These are phyloP conservation scores for Leccinellum rugosiceps DNA, from an alignment of 768 basidiomycete species.

Conservation along the genomic window DNA sequence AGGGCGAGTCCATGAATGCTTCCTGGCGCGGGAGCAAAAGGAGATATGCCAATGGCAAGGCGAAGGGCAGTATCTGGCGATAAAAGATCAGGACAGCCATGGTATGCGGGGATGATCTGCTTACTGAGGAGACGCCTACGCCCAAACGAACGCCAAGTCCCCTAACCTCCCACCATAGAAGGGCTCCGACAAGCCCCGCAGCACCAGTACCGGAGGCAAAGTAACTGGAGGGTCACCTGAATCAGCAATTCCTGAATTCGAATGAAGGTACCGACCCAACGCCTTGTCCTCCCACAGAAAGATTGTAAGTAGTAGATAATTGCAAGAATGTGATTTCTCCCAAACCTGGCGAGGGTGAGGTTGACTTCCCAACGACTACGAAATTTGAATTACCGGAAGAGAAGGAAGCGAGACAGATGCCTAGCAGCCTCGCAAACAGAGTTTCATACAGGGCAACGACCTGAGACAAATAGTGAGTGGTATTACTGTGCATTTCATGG, in stretches of 20 bases:
- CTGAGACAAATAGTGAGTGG: conserved; percentile 36
- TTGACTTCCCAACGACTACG: neutral
- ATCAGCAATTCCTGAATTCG: neutral
- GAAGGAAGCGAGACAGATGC: conserved; percentile 81
- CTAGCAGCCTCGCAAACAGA: conserved; percentile 68
- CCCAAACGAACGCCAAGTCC: conserved; percentile 80
- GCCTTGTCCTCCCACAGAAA: conserved; percentile 70
- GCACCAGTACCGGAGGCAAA: conserved; percentile 95
- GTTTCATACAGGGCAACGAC: conserved; percentile 71
- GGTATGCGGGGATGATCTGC: conserved; percentile 21
- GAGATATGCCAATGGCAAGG: conserved; percentile 75
- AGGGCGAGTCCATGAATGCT: conserved; percentile 44
- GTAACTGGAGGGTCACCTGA: conserved; percentile 48
- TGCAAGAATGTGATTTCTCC: conserved; percentile 96
- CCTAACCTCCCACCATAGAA: conserved; percentile 92
- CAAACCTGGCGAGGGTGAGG: conserved; percentile 52
- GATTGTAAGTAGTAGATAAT: conserved; percentile 79
- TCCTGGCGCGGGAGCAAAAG: conserved; percentile 68
- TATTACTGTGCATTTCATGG: neutral
- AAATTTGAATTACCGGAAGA: conserved; percentile 61
- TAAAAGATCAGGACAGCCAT: neutral
- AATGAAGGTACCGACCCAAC: conserved; percentile 57
- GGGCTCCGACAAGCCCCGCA: conserved; percentile 89
- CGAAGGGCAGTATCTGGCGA: conserved; percentile 71
- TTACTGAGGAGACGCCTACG: conserved; percentile 77